phyloP scores from a whole-genome alignment of 495 filamentous ascomycete genomes.

The Evernia prunastri region DNA sequence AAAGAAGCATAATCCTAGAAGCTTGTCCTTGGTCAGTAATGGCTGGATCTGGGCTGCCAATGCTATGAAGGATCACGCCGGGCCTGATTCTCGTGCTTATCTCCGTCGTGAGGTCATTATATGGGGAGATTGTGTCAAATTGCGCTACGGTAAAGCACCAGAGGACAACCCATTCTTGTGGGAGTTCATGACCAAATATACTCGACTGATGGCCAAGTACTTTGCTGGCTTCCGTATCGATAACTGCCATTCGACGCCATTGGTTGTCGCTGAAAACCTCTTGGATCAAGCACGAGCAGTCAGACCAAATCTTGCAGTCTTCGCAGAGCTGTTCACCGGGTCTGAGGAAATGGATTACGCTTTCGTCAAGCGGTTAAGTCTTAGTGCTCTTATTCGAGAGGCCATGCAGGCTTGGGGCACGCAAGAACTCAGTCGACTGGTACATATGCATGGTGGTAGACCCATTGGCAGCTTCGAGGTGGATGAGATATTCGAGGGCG shows the following conservation, averaged over 20 bases:
- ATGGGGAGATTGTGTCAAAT: conserved; percentile 97
- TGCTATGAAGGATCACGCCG: conserved; percentile 88
- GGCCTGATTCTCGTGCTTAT: conserved; percentile 80
- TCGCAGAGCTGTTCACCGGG: conserved; percentile 94
- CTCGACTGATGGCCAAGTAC: conserved; percentile 87
- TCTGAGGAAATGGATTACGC: conserved; percentile 93
- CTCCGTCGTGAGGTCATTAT: conserved; percentile 91
- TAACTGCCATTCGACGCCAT: conserved; percentile 94
- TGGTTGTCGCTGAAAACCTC: conserved; percentile 88
- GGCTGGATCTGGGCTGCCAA: conserved; percentile 99
- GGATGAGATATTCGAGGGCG: conserved; percentile 74
- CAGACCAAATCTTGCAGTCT: conserved; percentile 81
- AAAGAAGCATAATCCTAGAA: conserved; percentile 64
- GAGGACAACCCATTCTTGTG: conserved; percentile 90
- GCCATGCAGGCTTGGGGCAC: conserved; percentile 99
- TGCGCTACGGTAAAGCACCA: conserved; percentile 76
- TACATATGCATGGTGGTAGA: conserved; percentile 89
- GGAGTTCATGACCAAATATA: conserved; percentile 92
- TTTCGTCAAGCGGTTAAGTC: conserved; percentile 84
- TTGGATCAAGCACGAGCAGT: conserved; percentile 86
- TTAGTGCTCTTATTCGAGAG: conserved; percentile 87
- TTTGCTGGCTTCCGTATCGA: conserved; percentile 96
- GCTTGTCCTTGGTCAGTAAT: conserved; percentile 85
- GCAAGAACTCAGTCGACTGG: conserved; percentile 78
- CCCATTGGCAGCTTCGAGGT: conserved; percentile 96